These are phyloP conservation scores for Mucor indicus DNA, from an alignment of 371 early-diverging fungal species.

Conservation along the genomic window DNA sequence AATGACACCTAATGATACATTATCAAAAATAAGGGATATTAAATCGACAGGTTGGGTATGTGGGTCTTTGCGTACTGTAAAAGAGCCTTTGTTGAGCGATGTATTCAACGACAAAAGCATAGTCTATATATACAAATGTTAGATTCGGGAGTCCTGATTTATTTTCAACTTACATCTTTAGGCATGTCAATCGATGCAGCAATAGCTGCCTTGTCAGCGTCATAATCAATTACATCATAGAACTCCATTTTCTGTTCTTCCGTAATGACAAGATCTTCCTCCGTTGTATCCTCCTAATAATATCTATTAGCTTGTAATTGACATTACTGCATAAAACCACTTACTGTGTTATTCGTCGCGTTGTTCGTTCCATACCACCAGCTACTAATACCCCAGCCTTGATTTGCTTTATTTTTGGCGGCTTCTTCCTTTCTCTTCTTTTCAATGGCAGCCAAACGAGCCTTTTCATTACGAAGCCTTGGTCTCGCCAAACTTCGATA, in stretches of 20 bases:
- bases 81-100: slow-evolving; percentile 80
- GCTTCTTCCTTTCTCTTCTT: slow-evolving; percentile 29
- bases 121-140: slow-evolving; percentile 27
- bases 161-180: slow-evolving; percentile 58
- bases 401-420: slow-evolving; percentile 19
- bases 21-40: slow-evolving; percentile 67
- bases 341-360: neutral
- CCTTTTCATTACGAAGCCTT: slow-evolving; percentile 70
- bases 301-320: too few relatives aligned
- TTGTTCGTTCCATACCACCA: slow-evolving; percentile 60
- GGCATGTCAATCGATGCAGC: slow-evolving; percentile 70
- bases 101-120: slow-evolving; percentile 68
- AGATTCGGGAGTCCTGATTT: neutral
- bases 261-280: slow-evolving; percentile 49
- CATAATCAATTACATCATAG: slow-evolving; percentile 94
- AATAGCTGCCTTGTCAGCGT: slow-evolving; percentile 72
- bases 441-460: slow-evolving; percentile 47
- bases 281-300: too few relatives aligned
- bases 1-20: slow-evolving; percentile 46
- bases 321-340: too few relatives aligned
- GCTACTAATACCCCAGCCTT: slow-evolving; percentile 58
- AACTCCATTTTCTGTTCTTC: slow-evolving; percentile 84
- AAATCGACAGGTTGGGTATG: slow-evolving; percentile 57
- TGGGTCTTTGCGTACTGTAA: slow-evolving; percentile 73
- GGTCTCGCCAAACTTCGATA: slow-evolving; percentile 84